phyloP scores from a whole-genome alignment of 2,329 filamentous ascomycete genomes.

The Aspergillus quadrilineatus region DNA sequence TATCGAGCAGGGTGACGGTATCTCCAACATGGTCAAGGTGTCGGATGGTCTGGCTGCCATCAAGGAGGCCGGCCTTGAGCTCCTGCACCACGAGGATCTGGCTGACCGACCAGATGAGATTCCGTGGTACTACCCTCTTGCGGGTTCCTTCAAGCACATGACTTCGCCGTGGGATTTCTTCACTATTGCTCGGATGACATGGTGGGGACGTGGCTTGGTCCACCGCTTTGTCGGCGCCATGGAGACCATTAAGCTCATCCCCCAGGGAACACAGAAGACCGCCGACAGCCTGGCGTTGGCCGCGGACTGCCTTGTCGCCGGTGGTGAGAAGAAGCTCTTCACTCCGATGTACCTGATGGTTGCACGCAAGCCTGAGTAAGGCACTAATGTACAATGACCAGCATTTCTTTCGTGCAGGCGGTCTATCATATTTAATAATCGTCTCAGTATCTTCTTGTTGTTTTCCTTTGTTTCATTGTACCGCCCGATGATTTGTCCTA shows the following conservation, averaged over 20 bases:
- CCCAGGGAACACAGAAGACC: slow-evolving; percentile 87
- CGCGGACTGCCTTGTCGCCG: slow-evolving; percentile 81
- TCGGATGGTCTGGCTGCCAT: slow-evolving; percentile 79
- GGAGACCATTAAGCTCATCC: slow-evolving; percentile 73
- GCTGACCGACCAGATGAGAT: slow-evolving; percentile 71
- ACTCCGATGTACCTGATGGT: slow-evolving; percentile 99
- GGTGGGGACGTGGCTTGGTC: slow-evolving; percentile 70
- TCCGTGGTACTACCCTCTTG: slow-evolving; percentile 93
- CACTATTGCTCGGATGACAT: slow-evolving; percentile 86
- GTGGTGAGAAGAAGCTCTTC: slow-evolving; percentile 86
- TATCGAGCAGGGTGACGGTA: slow-evolving; percentile 94
- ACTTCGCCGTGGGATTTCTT: slow-evolving; percentile 75
- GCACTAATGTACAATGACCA: slow-evolving; percentile 18
- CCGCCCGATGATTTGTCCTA: neutral
- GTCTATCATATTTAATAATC: slow-evolving; percentile 23
- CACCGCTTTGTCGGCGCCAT: slow-evolving; percentile 75
- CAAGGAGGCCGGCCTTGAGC: slow-evolving; percentile 79
- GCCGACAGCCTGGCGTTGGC: slow-evolving; percentile 81
- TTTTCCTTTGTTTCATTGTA: slow-evolving; percentile 9
- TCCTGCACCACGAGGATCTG: slow-evolving; percentile 82
- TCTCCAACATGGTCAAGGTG: slow-evolving; percentile 93
- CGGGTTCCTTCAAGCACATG: slow-evolving; percentile 81
- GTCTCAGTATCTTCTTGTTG: slow-evolving; percentile 11
- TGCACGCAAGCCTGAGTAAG: slow-evolving; percentile 71
- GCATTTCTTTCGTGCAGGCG: slow-evolving; percentile 17